Base-by-base conservation (phyloP, 805 yeast genomes). In the Candida lessepsii region DNA sequence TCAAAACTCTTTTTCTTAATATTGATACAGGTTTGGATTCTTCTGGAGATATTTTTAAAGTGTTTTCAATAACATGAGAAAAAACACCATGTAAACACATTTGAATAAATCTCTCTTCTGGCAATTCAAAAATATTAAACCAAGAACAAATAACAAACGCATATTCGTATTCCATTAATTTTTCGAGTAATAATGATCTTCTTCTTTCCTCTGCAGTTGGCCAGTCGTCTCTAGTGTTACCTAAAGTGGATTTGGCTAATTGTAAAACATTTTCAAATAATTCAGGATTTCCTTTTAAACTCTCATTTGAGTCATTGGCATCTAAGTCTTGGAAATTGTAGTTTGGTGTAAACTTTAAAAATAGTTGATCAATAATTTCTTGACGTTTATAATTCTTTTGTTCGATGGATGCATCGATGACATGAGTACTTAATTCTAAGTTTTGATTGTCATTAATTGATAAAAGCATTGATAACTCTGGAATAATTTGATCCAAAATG, bases 51-150 rank as follows among this genome's bases (percentile, higher is more conserved):
- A 90, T 70, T 3, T 78, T 73, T 34, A 69, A 48, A 2, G 70
- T 51, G 42, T 75, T 70, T 56, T 90, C 96, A 26, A 91, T 78
- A 32, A 88, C 89, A 56, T 86, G 96, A 1, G 96, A 87, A 50
- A 86, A 89, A 2, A 89, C 93, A 8, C 96, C 95, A 58, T 91
- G 96, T 50, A 70, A 71, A 53, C 95, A 84, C 85, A 91, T 81
- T 53, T 81, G 83, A 21, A 78, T 51, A 24, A 88, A 60, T 46
- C 79, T 71, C 45, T 78, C 84, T n/a, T 63, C 63, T 10, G 85
- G 82, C 42, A 85, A 58, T 2, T 72, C 73, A 38, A 86, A 58
- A 44, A 85, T 60, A 42, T 81, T 78, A 37, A 78, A 80, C 56
- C 86, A 69, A 1, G 80, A 72, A 31, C 80, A 70, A 11, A 71